Conservation (phyloP, 176 grass and related monocot species). For the Aegilops speltoides region DNA sequence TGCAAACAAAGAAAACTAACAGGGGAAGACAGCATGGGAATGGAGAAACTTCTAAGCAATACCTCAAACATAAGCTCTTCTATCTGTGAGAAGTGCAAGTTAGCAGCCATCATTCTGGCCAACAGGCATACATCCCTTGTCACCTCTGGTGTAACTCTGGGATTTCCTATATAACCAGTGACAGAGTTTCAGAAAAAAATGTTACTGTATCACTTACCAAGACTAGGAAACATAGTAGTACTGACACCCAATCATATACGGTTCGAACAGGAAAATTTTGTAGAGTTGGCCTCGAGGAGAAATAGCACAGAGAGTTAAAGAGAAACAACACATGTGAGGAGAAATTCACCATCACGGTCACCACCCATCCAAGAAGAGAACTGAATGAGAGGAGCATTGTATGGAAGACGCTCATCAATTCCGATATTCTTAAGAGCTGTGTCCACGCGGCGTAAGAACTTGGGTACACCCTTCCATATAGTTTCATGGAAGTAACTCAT, state of each 20-base stretch:
- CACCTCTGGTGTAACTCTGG: constrained; percentile 86
- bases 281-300: neutral
- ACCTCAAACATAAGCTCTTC: constrained; percentile 96
- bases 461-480: constrained; percentile 92
- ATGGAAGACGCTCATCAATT: constrained; percentile 78
- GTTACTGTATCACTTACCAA: neutral
- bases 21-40: neutral
- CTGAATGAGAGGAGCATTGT: constrained; percentile 67
- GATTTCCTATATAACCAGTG: constrained; percentile 52
- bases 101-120: constrained; percentile 87
- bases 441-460: constrained; percentile 85
- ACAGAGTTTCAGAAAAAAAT: neutral
- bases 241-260: neutral
- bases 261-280: neutral
- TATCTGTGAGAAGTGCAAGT: constrained; percentile 76
- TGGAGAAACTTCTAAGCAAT: neutral
- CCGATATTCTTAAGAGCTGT: constrained; percentile 84
- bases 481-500: constrained; percentile 95
- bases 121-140: constrained; percentile 85
- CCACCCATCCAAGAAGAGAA: constrained; percentile 97
- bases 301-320: neutral
- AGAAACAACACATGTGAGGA: neutral
- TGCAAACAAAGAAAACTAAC: neutral
- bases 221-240: neutral
- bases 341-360: constrained; percentile 72